Evolutionary conservation across 805 yeast genomes (phyloP).

Genomic region (Kuraishia borneana): DNA sequence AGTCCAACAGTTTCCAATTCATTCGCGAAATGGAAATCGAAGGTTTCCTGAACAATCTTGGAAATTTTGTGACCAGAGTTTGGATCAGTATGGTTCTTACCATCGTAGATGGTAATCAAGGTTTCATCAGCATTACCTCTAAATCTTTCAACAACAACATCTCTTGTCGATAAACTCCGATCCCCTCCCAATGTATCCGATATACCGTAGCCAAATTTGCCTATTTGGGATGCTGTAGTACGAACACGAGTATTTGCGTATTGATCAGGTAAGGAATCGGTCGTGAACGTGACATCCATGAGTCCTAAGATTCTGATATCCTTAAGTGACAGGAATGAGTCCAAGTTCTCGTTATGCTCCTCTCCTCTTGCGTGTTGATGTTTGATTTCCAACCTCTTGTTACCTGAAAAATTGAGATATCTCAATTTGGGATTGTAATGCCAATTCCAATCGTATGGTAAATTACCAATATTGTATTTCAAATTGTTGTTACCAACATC

Average conservation of each 20-base stretch:
- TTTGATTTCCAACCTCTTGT: slow-evolving; percentile 81
- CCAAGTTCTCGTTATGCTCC: slow-evolving; percentile 29
- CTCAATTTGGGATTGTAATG: slow-evolving; percentile 64
- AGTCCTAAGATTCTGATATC: slow-evolving; percentile 68
- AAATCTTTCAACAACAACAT: slow-evolving; percentile 78
- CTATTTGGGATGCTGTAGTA: slow-evolving; percentile 74
- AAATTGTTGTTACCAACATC: slow-evolving; percentile 89
- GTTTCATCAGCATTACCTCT: slow-evolving; percentile 78
- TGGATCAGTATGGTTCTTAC: slow-evolving; percentile 44
- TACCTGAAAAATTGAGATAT: slow-evolving; percentile 86
- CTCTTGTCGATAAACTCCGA: slow-evolving; percentile 61
- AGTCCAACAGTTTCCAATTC: slow-evolving; percentile 36
- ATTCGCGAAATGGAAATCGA: slow-evolving; percentile 54
- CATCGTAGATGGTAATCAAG: slow-evolving; percentile 77
- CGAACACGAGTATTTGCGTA: slow-evolving; percentile 73
- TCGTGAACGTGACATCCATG: slow-evolving; percentile 91
- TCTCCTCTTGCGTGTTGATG: slow-evolving; percentile 40
- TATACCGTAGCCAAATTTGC: slow-evolving; percentile 77
- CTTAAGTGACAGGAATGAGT: slow-evolving; percentile 50
- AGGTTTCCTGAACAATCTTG: slow-evolving; percentile 58
- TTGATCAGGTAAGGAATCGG: slow-evolving; percentile 85
- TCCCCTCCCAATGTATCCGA: slow-evolving; percentile 75
- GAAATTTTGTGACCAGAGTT: slow-evolving; percentile 56
- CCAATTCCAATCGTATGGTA: slow-evolving; percentile 99
- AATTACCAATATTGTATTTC: slow-evolving; percentile 86